These are phyloP conservation scores for Petrea volubilis DNA, from an alignment of 257 asterid genomes.

Conservation along the genomic window DNA sequence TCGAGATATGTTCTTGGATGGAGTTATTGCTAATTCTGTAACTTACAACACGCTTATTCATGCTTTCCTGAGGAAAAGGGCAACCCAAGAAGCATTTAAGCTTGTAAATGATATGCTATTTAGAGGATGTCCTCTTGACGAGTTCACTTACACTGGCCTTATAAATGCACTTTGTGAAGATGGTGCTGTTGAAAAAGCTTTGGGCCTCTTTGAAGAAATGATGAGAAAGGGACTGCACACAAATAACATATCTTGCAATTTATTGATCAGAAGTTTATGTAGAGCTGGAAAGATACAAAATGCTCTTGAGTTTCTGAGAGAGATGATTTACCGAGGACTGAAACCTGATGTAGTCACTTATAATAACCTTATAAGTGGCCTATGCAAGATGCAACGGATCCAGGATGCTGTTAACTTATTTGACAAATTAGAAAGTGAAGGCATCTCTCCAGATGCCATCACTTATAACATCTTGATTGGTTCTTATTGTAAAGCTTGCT, in stretches of 20 bases:
- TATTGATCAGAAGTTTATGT: conserved; percentile 59
- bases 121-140: conserved; percentile 68
- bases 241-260: conserved; percentile 58
- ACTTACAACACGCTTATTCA: conserved; percentile 84
- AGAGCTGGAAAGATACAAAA: conserved; percentile 56
- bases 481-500: conserved; percentile 59
- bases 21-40: conserved; percentile 78
- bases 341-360: conserved; percentile 82
- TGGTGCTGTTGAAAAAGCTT: conserved; percentile 74
- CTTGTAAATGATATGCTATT: conserved; percentile 83
- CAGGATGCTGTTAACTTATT: conserved; percentile 66
- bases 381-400: conserved; percentile 61
- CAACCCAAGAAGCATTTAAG: conserved; percentile 59
- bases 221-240: conserved; percentile 51
- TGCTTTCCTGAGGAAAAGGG: conserved; percentile 54
- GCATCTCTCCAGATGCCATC: conserved; percentile 60
- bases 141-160: conserved; percentile 71
- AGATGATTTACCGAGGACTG: conserved; percentile 66
- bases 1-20: conserved; percentile 72
- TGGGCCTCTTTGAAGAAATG: conserved; percentile 77
- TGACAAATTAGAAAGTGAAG: conserved; percentile 52
- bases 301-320: conserved; percentile 66
- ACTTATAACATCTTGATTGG: conserved; percentile 72
- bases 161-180: conserved; percentile 75
- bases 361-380: conserved; percentile 71